phyloP scores from a whole-genome alignment of 2,329 filamentous ascomycete species.

The Venturia asperata region DNA sequence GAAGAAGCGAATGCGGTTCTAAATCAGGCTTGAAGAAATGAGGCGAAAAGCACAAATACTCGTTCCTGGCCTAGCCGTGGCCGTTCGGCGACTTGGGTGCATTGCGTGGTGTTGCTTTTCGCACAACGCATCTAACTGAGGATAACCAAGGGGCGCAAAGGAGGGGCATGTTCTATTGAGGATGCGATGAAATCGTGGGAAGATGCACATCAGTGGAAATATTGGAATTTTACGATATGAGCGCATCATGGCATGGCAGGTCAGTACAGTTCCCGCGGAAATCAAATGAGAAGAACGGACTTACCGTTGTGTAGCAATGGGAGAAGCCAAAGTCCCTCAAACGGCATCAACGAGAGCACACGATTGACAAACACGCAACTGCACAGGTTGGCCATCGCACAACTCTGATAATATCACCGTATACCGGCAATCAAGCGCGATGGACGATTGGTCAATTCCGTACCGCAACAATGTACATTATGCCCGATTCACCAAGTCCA shows the following conservation, averaged over 20 bases:
- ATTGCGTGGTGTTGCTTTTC: neutral
- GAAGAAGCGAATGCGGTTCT: neutral
- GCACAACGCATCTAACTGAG: neutral
- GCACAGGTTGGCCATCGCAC: slow-evolving; percentile 61
- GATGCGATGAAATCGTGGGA: neutral
- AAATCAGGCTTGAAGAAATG: neutral
- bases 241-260: neutral
- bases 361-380: slow-evolving; percentile 34
- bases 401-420: slow-evolving; percentile 61
- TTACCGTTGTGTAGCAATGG: neutral
- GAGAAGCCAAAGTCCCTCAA: neutral
- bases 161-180: neutral
- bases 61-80: neutral
- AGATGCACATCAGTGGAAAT: neutral
- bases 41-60: neutral
- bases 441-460: slow-evolving; percentile 63
- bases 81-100: neutral
- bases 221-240: neutral
- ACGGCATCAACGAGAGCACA: neutral
- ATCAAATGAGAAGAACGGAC: neutral
- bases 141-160: neutral
- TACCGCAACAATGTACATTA: slow-evolving; percentile 62
- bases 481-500: slow-evolving; percentile 61
- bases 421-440: slow-evolving; percentile 48
- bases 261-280: neutral